Evolutionary conservation across 257 asterid species (phyloP).

Genomic region (Nicotiana otophora): DNA sequence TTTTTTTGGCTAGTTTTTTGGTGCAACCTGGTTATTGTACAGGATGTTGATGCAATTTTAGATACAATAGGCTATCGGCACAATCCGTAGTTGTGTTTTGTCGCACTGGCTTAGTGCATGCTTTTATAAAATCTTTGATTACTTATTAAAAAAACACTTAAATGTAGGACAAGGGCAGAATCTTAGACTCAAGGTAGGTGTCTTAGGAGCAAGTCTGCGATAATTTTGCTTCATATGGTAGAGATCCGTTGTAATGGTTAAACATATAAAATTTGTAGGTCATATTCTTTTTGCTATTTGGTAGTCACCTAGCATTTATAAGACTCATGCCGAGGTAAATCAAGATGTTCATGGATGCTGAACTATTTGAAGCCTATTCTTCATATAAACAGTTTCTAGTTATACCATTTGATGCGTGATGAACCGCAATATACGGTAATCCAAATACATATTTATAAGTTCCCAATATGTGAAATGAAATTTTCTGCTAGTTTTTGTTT

Average conservation of each 20-base stretch:
- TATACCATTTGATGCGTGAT: background rate
- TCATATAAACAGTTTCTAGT: background rate
- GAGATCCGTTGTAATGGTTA: background rate
- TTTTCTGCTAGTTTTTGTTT: too few relatives aligned
- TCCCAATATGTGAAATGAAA: too few relatives aligned
- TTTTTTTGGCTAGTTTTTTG: too few relatives aligned
- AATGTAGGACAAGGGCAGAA: background rate
- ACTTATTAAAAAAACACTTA: background rate
- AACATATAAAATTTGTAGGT: background rate
- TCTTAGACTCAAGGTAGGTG: background rate
- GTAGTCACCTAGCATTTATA: background rate
- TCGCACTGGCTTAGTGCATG: too few relatives aligned
- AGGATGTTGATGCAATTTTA: too few relatives aligned
- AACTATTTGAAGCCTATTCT: background rate
- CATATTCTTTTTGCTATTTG: background rate
- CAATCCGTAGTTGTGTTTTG: too few relatives aligned
- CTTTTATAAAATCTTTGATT: too few relatives aligned
- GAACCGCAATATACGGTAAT: background rate
- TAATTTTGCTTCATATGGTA: background rate
- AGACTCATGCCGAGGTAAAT: background rate
- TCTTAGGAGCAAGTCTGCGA: background rate
- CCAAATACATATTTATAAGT: background rate
- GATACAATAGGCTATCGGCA: too few relatives aligned
- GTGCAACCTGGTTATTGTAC: too few relatives aligned
- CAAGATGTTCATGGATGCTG: background rate